A percentile compares a stretch with the other conserved stretches of the same genome.
These are phyloP conservation scores for Fusarium secorum DNA, from an alignment of 2,329 filamentous ascomycete genomes.

Conservation along the genomic window DNA sequence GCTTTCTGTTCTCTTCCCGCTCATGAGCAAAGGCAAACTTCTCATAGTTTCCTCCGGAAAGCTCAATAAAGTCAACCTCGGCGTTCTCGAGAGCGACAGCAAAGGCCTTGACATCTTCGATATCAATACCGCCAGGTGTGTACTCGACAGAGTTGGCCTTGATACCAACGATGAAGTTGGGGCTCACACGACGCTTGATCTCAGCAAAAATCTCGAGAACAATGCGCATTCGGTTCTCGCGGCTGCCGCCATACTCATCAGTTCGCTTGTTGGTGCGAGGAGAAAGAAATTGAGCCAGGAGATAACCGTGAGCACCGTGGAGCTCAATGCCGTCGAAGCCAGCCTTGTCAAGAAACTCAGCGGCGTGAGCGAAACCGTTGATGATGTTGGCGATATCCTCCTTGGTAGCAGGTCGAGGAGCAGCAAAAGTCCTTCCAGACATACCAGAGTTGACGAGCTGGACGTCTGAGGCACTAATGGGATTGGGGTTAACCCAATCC, in stretches of 20 bases:
- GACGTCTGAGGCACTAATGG: constrained; percentile 62
- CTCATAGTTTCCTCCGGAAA: constrained; percentile 67
- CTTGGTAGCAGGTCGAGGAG: constrained; percentile 38
- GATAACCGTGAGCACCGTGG: constrained; percentile 48
- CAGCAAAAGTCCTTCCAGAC: constrained; percentile 48
- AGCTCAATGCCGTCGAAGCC: constrained; percentile 30
- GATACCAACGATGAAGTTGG: constrained; percentile 56
- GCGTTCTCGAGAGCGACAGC: constrained; percentile 56
- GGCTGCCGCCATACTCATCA: constrained; percentile 56
- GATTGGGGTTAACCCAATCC: constrained; percentile 26
- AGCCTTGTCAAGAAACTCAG: constrained; percentile 51
- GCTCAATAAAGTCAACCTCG: constrained; percentile 63
- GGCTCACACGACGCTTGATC: constrained; percentile 56
- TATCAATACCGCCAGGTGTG: constrained; percentile 58
- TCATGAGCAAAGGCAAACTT: constrained; percentile 58
- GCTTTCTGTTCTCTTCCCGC: constrained; percentile 60
- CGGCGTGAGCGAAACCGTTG: constrained; percentile 46
- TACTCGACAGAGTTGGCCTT: constrained; percentile 65
- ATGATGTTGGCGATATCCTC: constrained; percentile 21
- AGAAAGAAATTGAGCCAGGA: constrained; percentile 58
- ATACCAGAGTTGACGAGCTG: constrained; percentile 62
- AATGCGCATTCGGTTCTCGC: constrained; percentile 55
- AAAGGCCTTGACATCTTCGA: constrained; percentile 58
- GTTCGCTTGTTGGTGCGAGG: constrained; percentile 58
- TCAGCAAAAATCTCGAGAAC: constrained; percentile 52